Base-by-base conservation (phyloP, 371 early-diverging fungal species). In the Mucor indicus region DNA sequence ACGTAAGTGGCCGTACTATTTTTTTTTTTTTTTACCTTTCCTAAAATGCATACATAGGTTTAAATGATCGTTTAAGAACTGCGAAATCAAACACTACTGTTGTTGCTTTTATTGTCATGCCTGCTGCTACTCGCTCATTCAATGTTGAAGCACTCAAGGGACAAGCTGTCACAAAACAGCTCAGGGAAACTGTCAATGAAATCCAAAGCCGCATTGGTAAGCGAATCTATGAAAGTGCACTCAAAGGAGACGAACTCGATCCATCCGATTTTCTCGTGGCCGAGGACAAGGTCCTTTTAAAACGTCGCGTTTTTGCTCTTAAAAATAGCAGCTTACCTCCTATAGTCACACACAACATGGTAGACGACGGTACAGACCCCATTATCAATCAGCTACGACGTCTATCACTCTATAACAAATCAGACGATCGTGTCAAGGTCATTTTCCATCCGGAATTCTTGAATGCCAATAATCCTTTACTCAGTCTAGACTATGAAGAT, bases 401-500 rank as follows among this genome's bases (percentile, higher is more conserved):
- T 10, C 73, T 91, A 9, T 79, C 82, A 7, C 72, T 97, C 20
- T 93, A 95, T 79, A 97, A 97, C 83, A 75, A 85, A 55, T 78
- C 87, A 24, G 68, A 77, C 7, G 98, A 97, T 69, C 89, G 95
- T 29, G 96, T 97, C 69, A 97, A 97, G 70, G 79, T 95, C 16
- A 80, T 97, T 15, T 97, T 94, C 84, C 96, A 97, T 55, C 98
- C 98, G 23, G 96, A 97, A 64, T 97, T 95, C 62, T 67, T 97
- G 50, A 94, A 87, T 72, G 80, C 92, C 39, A 96, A 92, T 78
- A 94, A 92, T 74, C 98, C 98, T 0, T 64, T 97, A 5, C 71
- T 97, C 32, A 82, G 87, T 4, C 75, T 97, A 27, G 98, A 97
- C 59, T 97, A 97, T 66, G 98, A 97, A 55, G 96, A 97, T 37